Conservation (phyloP, 192 early-diverging fungal genomes). For the Coemansia sp. region DNA sequence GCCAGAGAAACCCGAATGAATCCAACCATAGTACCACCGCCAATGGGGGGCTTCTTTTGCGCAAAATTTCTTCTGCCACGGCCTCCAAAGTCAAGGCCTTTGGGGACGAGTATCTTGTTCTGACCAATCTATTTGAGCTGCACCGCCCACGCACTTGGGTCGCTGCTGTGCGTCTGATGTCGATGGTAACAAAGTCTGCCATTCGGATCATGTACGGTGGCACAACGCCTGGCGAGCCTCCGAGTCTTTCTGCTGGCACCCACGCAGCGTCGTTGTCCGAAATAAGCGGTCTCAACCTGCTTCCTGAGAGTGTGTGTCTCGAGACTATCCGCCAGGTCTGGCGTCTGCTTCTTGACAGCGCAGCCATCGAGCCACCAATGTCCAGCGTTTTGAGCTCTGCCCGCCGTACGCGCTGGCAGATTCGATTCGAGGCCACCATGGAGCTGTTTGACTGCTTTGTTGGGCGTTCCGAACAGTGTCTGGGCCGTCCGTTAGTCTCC, state of each 20-base stretch:
- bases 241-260: conserved; percentile 39
- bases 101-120: conserved; percentile 49
- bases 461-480: conserved; percentile 37
- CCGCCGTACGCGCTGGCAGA: conserved; percentile 54
- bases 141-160: conserved; percentile 53
- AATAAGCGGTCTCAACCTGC: conserved; percentile 39
- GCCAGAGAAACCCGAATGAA: background rate
- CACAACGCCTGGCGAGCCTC: conserved; percentile 21
- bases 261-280: conserved; percentile 48
- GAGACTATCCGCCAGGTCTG: conserved; percentile 48
- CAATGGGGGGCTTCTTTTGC: conserved; percentile 1
- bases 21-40: background rate
- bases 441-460: conserved; percentile 54
- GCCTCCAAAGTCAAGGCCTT: conserved; percentile 18
- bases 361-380: conserved; percentile 32
- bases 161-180: conserved; percentile 45
- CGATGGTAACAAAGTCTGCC: conserved; percentile 48
- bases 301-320: conserved; percentile 49
- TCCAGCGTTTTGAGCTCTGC: conserved; percentile 41
- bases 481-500: conserved; percentile 47
- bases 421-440: conserved; percentile 52
- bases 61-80: conserved; percentile 1
- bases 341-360: conserved; percentile 49
- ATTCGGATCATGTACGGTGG: conserved; percentile 52
- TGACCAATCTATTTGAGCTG: conserved; percentile 45